Conservation (phyloP, 2,329 filamentous ascomycete species). For the Calonectria fujianensis region DNA sequence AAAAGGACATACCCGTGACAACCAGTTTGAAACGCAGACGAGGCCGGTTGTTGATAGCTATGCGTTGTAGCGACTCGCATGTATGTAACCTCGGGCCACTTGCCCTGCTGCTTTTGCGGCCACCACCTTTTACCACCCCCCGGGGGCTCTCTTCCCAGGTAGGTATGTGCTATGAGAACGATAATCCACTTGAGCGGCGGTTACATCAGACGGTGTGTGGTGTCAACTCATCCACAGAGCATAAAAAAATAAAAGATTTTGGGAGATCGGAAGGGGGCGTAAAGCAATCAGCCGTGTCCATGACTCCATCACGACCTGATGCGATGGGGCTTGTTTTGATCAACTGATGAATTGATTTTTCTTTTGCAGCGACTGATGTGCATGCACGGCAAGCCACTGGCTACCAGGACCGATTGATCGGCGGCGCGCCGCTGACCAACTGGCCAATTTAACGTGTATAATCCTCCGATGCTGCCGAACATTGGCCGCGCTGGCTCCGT, state of each 20-base stretch:
- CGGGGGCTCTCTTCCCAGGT: not conserved
- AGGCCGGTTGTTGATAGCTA: slow-evolving; percentile 8
- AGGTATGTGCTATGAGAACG: slow-evolving; percentile 5
- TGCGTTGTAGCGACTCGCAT: slow-evolving; percentile 28
- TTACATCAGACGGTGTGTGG: slow-evolving; percentile 29
- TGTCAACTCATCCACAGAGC: slow-evolving; percentile 2
- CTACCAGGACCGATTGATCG: slow-evolving; percentile 34
- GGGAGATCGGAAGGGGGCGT: not conserved
- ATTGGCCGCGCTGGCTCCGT: slow-evolving; percentile 36
- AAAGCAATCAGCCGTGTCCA: slow-evolving; percentile 1
- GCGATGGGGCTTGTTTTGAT: slow-evolving; percentile 23
- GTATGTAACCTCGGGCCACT: slow-evolving; percentile 29
- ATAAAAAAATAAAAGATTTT: not conserved
- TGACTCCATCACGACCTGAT: slow-evolving; percentile 26
- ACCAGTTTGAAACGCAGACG: slow-evolving; percentile 14
- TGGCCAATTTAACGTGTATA: slow-evolving; percentile 22
- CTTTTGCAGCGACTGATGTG: slow-evolving; percentile 27
- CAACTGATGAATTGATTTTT: slow-evolving; percentile 33
- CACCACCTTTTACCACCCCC: not conserved
- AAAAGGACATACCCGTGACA: slow-evolving; percentile 12
- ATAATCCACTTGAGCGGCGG: slow-evolving; percentile 4
- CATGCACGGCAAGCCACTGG: slow-evolving; percentile 26
- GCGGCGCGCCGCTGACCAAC: slow-evolving; percentile 27
- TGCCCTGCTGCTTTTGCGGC: slow-evolving; percentile 1
- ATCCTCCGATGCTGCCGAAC: slow-evolving; percentile 40